These are phyloP conservation scores for Narthecium ossifragum DNA, from an alignment of 106 monocot species.

Conservation along the genomic window DNA sequence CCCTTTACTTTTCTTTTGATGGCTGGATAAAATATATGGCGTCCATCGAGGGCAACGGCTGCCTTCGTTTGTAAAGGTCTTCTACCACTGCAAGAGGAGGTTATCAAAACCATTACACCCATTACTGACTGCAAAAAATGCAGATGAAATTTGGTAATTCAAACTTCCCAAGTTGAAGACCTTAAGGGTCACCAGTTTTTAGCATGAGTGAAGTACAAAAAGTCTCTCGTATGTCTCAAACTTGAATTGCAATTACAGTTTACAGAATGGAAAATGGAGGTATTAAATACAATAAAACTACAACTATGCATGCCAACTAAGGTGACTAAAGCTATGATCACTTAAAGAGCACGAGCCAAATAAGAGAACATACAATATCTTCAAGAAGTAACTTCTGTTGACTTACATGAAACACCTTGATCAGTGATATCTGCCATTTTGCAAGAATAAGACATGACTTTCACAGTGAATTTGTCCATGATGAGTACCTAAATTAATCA, in stretches of 20 bases:
- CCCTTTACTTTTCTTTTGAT: constrained; percentile 77
- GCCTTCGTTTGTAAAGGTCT: constrained; percentile 87
- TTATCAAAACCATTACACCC: too few relatives aligned
- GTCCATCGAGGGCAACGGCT: constrained; percentile 92
- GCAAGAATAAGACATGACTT: constrained; percentile 91
- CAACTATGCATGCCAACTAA: neutral
- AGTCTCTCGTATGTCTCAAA: neutral
- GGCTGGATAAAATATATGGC: constrained; percentile 98
- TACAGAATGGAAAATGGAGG: too few relatives aligned
- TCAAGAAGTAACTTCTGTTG: neutral
- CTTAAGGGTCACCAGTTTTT: neutral
- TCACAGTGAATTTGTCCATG: constrained; percentile 92
- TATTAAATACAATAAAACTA: neutral
- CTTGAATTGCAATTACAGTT: too few relatives aligned
- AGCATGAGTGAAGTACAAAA: neutral
- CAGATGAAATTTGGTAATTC: neutral
- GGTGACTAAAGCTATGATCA: too few relatives aligned
- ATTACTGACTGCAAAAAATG: too few relatives aligned
- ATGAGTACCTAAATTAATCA: constrained; percentile 65
- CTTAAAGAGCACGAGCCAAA: neutral
- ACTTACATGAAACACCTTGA: constrained; percentile 95
- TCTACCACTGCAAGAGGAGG: constrained; percentile 72
- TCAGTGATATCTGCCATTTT: constrained; percentile 98
- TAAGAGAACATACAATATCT: too few relatives aligned
- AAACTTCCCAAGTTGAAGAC: neutral